A percentile compares a stretch with the other conserved stretches of the same genome.
Conservation (phyloP, 2,329 filamentous ascomycete species). For the Fusarium nematophilum region DNA sequence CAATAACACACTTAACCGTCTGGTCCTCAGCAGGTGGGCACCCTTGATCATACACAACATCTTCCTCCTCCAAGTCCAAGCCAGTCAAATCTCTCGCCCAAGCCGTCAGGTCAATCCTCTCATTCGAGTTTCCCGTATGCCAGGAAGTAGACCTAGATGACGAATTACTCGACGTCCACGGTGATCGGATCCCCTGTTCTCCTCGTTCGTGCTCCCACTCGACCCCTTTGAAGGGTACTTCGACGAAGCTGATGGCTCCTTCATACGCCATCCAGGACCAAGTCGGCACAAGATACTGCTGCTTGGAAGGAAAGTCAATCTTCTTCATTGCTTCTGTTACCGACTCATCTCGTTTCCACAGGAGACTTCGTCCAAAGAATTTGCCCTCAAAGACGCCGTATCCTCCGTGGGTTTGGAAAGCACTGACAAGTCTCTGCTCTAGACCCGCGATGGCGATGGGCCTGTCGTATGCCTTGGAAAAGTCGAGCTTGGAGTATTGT, state of each 20-base stretch:
- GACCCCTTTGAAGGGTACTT: slow-evolving; percentile 32
- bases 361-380: slow-evolving; percentile 24
- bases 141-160: slow-evolving; percentile 3
- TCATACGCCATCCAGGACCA: slow-evolving; percentile 53
- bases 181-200: slow-evolving; percentile 8
- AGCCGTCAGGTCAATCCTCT: slow-evolving; percentile 6
- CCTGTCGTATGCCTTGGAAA: slow-evolving; percentile 24
- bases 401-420: slow-evolving; percentile 26
- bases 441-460: slow-evolving; percentile 36
- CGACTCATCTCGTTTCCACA: slow-evolving; percentile 24
- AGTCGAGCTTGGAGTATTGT: slow-evolving; percentile 26
- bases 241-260: slow-evolving; percentile 46
- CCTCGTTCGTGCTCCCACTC: slow-evolving; percentile 11
- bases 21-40: not conserved
- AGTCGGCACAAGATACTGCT: slow-evolving; percentile 32
- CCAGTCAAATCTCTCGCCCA: not conserved
- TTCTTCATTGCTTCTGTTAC: not conserved
- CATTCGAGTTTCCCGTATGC: slow-evolving; percentile 16
- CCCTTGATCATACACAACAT: slow-evolving; percentile 13
- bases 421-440: slow-evolving; percentile 20
- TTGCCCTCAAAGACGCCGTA: slow-evolving; percentile 31
- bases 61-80: not conserved
- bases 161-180: slow-evolving; percentile 3
- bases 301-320: slow-evolving; percentile 7
- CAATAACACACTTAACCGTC: slow-evolving; percentile 7